Evolutionary conservation across 1,139 yeast species (phyloP), one percentile per base, ranked within the genome.

Genomic region (Saccharomyces hybrid): DNA sequence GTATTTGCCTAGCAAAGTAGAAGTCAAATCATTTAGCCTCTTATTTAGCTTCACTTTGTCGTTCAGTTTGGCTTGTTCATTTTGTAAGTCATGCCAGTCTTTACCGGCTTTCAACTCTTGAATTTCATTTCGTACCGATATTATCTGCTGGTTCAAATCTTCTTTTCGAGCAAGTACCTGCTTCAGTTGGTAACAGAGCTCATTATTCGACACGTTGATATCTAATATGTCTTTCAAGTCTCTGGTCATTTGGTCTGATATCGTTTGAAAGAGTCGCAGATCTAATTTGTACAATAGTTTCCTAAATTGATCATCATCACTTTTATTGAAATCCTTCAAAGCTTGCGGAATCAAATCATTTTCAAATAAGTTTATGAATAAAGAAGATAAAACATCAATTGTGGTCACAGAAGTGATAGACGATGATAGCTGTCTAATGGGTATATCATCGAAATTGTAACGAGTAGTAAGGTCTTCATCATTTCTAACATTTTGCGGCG

Each of bases 121-220:
- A 4, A 60, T 48, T 47, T 58, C 58, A 28, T 51, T 55, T 32
- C 63, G 58, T 5, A 58, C 52, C n/a, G 50, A 50, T 3, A 65
- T 58, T 41, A 65, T 51, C 41, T 62, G 56, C 38, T 57, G 56
- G 27, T 58, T 60, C 31, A 63, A 51, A 14, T 57, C 61, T 42
- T 58, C 57, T 23, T 60, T 58, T 19, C 57, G 56, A 16, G 55
- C 49, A 1, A 52, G 52, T 9, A 61, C 48, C 48, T 59, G 63
- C 48, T 56, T 62, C 47, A 63, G 52, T 47, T 64, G 64, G 47
- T 60, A 58, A 49, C 63, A 60, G 26, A 67, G 57, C 49, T 66
- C 66, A 54, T 68, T 68, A 51, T 67, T 68, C 6, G 71, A 68
- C 34, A 61, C 47, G 55, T 67, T 64, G 16, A 67, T 65, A 49